phyloP scores from a whole-genome alignment of 306 rosid genomes.

The Cucurbita argyrosperma region DNA sequence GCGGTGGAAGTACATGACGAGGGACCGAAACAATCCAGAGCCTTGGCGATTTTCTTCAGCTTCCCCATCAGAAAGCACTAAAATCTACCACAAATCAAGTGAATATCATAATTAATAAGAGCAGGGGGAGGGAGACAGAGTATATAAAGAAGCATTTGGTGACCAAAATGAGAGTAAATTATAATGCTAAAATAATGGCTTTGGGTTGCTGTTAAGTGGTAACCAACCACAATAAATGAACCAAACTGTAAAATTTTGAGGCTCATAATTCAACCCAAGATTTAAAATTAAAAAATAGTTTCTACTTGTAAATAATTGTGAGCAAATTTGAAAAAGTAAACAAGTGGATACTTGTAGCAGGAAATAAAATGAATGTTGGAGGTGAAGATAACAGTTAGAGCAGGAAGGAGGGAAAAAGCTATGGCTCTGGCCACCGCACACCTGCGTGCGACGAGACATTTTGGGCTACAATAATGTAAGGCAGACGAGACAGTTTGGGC shows the following conservation, averaged over 20 bases:
- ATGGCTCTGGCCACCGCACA: background rate
- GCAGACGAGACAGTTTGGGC: too few relatives aligned
- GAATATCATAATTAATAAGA: background rate
- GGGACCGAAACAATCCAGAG: constrained; percentile 43
- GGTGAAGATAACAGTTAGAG: background rate
- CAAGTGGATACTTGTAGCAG: background rate
- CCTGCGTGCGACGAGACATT: background rate
- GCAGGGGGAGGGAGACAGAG: background rate
- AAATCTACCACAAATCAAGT: too few relatives aligned
- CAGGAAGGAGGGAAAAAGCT: background rate
- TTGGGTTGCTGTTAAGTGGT: background rate
- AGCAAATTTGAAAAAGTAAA: too few relatives aligned
- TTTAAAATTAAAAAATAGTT: too few relatives aligned
- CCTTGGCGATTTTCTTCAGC: constrained; percentile 29
- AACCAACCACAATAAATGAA: background rate
- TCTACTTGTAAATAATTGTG: too few relatives aligned
- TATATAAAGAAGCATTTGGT: too few relatives aligned
- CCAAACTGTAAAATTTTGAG: background rate
- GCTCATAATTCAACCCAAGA: too few relatives aligned
- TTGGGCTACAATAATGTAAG: background rate
- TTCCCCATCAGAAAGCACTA: constrained; percentile 38
- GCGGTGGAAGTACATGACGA: constrained; percentile 34
- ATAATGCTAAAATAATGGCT: background rate
- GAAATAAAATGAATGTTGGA: background rate
- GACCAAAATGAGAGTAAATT: too few relatives aligned